Conservation (phyloP, 345 rosid species). For the Populus tremula region DNA sequence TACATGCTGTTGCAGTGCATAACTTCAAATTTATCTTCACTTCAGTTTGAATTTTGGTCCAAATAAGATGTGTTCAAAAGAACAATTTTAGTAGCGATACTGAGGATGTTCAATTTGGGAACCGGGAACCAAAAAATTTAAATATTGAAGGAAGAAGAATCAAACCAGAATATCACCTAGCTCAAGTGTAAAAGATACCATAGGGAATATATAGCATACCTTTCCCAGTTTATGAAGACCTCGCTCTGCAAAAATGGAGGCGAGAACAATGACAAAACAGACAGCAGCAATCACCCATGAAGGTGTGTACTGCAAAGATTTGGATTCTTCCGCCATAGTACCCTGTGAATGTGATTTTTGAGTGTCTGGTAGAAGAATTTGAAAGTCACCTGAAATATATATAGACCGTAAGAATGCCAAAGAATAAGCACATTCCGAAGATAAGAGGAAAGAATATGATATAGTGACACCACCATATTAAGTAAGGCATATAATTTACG, state of each 20-base stretch:
- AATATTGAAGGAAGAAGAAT: neutral
- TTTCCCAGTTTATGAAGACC: conserved; percentile 76
- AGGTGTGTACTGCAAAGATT: conserved; percentile 62
- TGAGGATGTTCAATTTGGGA: neutral
- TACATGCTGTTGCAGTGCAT: neutral
- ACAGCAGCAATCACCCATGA: conserved; percentile 84
- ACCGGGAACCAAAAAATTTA: neutral
- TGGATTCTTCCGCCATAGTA: conserved; percentile 11
- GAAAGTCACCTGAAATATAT: neutral
- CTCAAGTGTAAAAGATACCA: neutral
- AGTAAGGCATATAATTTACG: neutral
- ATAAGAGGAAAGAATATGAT: conserved; percentile 20
- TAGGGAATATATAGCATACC: conserved; percentile 30
- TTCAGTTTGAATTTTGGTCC: neutral
- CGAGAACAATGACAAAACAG: conserved; percentile 60
- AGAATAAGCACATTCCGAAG: neutral
- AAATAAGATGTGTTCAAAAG: neutral
- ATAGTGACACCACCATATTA: neutral
- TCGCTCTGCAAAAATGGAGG: conserved; percentile 66
- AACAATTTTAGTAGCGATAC: neutral
- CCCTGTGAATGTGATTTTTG: neutral
- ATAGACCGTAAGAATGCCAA: neutral
- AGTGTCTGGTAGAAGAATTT: neutral
- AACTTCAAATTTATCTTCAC: neutral
- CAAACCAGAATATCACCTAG: neutral